phyloP scores from a whole-genome alignment of 345 rosid genomes.

The Eutrema japonicum region DNA sequence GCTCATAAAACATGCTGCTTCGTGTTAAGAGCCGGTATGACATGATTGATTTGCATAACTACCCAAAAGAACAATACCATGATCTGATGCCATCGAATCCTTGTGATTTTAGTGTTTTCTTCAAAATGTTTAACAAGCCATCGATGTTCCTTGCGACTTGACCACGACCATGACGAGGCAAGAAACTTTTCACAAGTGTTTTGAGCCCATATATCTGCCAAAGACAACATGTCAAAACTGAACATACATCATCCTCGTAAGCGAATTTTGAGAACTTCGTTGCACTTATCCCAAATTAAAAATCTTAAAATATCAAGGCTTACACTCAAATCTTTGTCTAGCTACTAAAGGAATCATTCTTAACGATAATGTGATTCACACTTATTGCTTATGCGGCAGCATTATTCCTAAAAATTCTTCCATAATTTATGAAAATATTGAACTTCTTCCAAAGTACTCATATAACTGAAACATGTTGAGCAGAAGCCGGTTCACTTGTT shows the following conservation, averaged over 20 bases:
- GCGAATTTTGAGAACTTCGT: slow-evolving; percentile 12
- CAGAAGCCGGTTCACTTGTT: slow-evolving; percentile 15
- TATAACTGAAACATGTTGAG: slow-evolving; percentile 20
- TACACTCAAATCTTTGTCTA: slow-evolving; percentile 13
- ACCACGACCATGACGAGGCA: slow-evolving; percentile 67
- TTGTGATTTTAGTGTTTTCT: slow-evolving; percentile 59
- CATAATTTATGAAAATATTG: slow-evolving; percentile 28
- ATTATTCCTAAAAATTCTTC: slow-evolving; percentile 16
- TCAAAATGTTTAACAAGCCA: slow-evolving; percentile 57
- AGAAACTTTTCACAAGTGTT: slow-evolving; percentile 78
- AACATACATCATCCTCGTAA: slow-evolving; percentile 15
- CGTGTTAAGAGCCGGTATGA: slow-evolving; percentile 16
- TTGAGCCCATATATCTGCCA: slow-evolving; percentile 86
- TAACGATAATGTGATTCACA: slow-evolving; percentile 23
- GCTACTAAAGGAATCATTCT: slow-evolving; percentile 19
- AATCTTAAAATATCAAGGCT: slow-evolving; percentile 10
- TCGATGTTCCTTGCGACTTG: slow-evolving; percentile 54
- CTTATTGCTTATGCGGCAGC: slow-evolving; percentile 3
- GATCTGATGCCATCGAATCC: slow-evolving; percentile 48
- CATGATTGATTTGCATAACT: slow-evolving; percentile 29
- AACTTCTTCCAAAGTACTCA: slow-evolving; percentile 24
- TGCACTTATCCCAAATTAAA: slow-evolving; percentile 22
- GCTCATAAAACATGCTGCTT: slow-evolving; percentile 11
- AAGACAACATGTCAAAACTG: slow-evolving; percentile 25
- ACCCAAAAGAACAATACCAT: slow-evolving; percentile 53